phyloP scores from a whole-genome alignment of 2,329 filamentous ascomycete species.

The Neophaeococcomyces aloes region DNA sequence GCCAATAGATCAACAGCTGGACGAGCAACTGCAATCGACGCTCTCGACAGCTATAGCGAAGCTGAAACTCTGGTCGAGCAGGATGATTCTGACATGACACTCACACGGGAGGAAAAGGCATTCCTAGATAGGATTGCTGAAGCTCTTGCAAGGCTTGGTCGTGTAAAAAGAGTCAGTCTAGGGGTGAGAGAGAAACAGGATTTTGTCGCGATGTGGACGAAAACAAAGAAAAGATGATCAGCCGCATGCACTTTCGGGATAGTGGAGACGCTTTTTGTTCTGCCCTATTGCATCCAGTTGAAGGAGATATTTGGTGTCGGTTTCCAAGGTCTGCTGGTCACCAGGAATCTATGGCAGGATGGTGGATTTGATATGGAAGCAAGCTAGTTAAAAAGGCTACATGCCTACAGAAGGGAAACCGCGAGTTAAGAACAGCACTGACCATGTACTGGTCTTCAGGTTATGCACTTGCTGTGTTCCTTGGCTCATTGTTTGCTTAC shows the following conservation, averaged over 20 bases:
- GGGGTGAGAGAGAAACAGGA: constrained; percentile 71
- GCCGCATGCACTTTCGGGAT: constrained; percentile 10
- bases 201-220: constrained; percentile 65
- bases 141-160: constrained; percentile 70
- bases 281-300: too few species aligned
- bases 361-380: too few species aligned
- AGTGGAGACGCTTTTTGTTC: too few species aligned
- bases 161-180: constrained; percentile 80
- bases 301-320: too few species aligned
- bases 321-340: too few species aligned
- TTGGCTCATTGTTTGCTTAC: neutral
- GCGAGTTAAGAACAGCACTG: too few species aligned
- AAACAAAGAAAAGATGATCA: constrained; percentile 26
- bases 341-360: too few species aligned
- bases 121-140: constrained; percentile 73
- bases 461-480: neutral
- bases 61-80: constrained; percentile 21
- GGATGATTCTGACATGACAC: constrained; percentile 24
- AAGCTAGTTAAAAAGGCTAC: too few species aligned
- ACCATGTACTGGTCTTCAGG: too few species aligned
- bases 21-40: constrained; percentile 37
- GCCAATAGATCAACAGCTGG: constrained; percentile 28
- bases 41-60: constrained; percentile 24
- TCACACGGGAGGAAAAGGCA: constrained; percentile 50
- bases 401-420: too few species aligned